Conservation (phyloP, 257 asterid species). For the Vinca minor region DNA sequence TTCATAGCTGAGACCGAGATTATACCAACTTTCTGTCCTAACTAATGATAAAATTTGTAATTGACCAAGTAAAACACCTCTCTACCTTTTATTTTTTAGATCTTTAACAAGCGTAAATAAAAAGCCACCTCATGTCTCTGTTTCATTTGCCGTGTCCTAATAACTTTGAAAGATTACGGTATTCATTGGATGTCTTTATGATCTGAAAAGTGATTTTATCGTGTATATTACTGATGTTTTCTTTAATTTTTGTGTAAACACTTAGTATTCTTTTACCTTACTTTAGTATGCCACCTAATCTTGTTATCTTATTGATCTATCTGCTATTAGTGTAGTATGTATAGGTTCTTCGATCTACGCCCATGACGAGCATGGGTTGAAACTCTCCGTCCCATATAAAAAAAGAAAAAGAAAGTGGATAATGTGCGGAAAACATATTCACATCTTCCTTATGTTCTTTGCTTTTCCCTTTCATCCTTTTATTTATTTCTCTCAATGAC, state of each 20-base stretch:
- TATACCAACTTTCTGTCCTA: background rate
- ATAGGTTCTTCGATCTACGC: background rate
- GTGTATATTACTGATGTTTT: no score
- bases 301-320: background rate
- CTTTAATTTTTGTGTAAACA: background rate
- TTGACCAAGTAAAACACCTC: background rate
- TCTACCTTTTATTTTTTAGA: background rate
- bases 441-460: background rate
- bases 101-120: background rate
- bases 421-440: background rate
- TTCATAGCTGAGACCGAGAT: background rate
- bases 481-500: background rate
- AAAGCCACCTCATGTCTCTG: background rate
- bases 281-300: background rate
- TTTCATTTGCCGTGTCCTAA: background rate
- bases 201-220: background rate
- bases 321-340: background rate
- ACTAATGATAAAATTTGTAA: background rate
- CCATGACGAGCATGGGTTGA: background rate
- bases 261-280: background rate
- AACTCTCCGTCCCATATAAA: background rate
- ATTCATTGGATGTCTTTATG: background rate
- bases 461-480: background rate
- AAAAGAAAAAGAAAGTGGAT: background rate
- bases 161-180: background rate